Evolutionary conservation across 2,329 filamentous ascomycete genomes (phyloP), one percentile per base, ranked within the genome.

Genomic region (Cladobotryum mycophilum): DNA sequence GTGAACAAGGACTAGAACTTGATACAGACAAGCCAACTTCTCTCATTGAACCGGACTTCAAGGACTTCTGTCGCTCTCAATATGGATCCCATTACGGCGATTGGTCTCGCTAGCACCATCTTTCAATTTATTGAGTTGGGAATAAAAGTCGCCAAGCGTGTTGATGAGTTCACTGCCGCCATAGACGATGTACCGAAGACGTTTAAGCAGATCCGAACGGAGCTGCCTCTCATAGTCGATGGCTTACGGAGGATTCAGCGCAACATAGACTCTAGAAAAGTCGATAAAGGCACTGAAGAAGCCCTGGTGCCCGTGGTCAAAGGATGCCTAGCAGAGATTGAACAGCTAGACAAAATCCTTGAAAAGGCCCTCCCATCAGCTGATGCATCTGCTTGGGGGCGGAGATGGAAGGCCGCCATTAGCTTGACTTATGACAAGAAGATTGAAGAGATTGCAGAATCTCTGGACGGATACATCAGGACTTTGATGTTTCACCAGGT

Each of bases 401-500:
- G 41, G 9, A 38, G n/a, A 33, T 13, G 22, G 3, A 50, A 50
- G 48, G 48, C 48, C 1, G 4, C 45, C 5, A 34, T n/a, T n/a
- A 50, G 48, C 22, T 18, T 50, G 6, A 3, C 33, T 30, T 50
- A 50, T 17, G 48, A 50, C 3, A 45, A 45, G 13, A 45, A 45
- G 17, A 34, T 50, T 33, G 48, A 50, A 13, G 34, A 50, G 25
- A 33, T 50, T 35, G 35, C 41, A 4, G 22, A 50, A 22, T 44
- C 48, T 2, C 41, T 50, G 15, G 41, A 45, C 13, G 35, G 42
- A n/a, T 50, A 50, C 34, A 40, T 44, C 22, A 40, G 22, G 35
- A 41, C 41, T 11, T 34, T 50, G 8, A 45, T 40, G 4, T 50
- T 50, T 30, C 48, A 50, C 22, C 48, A 50, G 17, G 48, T 50